Conservation (phyloP, 768 basidiomycete species). For the Phylloporus sp. region DNA sequence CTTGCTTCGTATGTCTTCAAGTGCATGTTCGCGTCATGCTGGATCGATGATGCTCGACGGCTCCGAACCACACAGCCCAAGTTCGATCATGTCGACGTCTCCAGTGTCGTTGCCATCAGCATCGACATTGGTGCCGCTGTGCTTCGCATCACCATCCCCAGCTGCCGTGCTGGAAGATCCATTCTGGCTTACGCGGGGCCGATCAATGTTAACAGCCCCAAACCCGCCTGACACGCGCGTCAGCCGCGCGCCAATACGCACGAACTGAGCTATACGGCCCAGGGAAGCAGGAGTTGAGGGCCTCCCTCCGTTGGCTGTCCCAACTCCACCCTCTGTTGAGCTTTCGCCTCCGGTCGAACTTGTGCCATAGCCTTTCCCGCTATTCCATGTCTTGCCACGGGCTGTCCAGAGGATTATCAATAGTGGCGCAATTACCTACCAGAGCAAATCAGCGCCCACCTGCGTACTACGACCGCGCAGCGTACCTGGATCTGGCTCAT, state of each 20-base stretch:
- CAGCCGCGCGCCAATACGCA: not conserved
- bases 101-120: not conserved
- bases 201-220: not conserved
- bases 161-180: not conserved
- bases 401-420: conserved; percentile 25
- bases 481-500: conserved; percentile 23
- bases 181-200: not conserved
- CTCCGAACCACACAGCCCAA: conserved; percentile 5
- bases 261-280: not conserved
- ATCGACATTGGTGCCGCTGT: not conserved
- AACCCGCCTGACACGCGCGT: not conserved
- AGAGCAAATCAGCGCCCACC: not conserved
- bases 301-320: not conserved
- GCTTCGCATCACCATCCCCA: not conserved
- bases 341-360: not conserved
- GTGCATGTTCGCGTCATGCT: not conserved
- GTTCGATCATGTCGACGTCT: conserved; percentile 7
- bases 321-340: not conserved
- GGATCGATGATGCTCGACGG: conserved; percentile 3
- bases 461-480: not conserved
- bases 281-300: not conserved
- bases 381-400: conserved; percentile 19
- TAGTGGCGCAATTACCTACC: conserved; percentile 23
- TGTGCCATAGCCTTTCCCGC: not conserved
- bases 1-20: not conserved